Evolutionary conservation across 345 rosid genomes (phyloP), one percentile per base, ranked within the genome.

Genomic region (Heritiera littoralis): DNA sequence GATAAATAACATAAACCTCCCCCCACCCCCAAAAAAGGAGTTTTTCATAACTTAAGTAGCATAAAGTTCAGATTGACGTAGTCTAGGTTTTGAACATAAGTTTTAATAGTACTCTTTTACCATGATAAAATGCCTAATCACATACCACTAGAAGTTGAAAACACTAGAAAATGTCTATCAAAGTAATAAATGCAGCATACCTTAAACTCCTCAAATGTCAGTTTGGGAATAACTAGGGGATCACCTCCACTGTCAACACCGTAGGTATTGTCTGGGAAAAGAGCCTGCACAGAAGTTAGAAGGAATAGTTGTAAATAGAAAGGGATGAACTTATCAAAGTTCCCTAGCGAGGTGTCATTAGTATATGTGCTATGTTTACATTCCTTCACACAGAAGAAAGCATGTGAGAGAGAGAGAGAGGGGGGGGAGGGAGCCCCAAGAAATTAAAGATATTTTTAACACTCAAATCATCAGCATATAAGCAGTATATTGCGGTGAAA

Each of bases 191-290:
- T 17, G 59, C 76, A 69, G 56, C 78, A 66, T 40, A 92, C 98
- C 98, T 92, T 85, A 83, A 95, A 95, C 83, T 95, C 92, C 86
- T 90, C 96, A 80, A 90, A 93, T 70, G 97, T 91, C 86, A 95
- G 88, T 79, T 88, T 85, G 48, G 99, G 96, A 79, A 95, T 95
- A 77, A 78, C 93, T 88, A 84, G 89, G 55, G 99, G 99, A 86
- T 95, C 98, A 55, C 98, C 99, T 78, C 99, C 98, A 80, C 99
- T 95, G 83, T 95, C 99, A 80, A 95, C 99, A 79, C 99, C 97
- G 72, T 95, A 95, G 51, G 98, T 86, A 85, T 95, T 95, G 85
- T 89, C 88, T 18, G 99, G 99, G 85, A 89, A 93, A 61, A 95
- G 83, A 81, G 98, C 97, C 99, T 95, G 87, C 73, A 75, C 52